Evolutionary conservation across 768 basidiomycete species (phyloP).

Genomic region (Mycena vulgaris): DNA sequence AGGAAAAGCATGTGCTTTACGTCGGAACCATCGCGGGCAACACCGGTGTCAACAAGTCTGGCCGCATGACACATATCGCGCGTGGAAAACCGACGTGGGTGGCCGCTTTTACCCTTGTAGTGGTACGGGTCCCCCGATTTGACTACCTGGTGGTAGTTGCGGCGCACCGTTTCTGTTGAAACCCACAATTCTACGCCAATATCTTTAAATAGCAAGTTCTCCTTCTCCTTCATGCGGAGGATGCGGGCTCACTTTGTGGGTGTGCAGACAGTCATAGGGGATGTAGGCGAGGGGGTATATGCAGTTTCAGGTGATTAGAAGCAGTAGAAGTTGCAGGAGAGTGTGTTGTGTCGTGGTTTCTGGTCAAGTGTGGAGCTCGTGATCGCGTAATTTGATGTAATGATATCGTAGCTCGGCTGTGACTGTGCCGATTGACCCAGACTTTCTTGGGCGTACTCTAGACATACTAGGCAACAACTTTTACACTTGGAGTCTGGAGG

Average conservation of each 20-base stretch:
- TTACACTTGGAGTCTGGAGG: too few species aligned
- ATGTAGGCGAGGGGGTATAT: too few species aligned
- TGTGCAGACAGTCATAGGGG: slow-evolving; percentile 13
- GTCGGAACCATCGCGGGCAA: neutral
- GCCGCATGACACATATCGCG: slow-evolving; percentile 2
- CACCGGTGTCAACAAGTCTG: neutral
- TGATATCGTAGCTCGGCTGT: too few species aligned
- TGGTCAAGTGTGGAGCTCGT: too few species aligned
- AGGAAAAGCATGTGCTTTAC: too few species aligned
- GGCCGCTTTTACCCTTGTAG: neutral
- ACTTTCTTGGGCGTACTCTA: too few species aligned
- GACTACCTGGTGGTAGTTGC: slow-evolving; percentile 8
- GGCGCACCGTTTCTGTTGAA: neutral
- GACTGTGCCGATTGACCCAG: too few species aligned
- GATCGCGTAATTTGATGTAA: too few species aligned
- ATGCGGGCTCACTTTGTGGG: slow-evolving; percentile 10
- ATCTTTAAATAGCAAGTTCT: slow-evolving; percentile 2
- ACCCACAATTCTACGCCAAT: neutral
- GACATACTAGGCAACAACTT: too few species aligned
- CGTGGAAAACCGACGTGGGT: neutral
- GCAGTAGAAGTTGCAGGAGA: too few species aligned
- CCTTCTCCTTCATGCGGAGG: neutral
- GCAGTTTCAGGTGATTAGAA: too few species aligned
- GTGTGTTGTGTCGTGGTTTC: too few species aligned
- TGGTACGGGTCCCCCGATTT: slow-evolving; percentile 1